Conservation (phyloP, 1,284 basidiomycete species). For the Sanguinoderma infundibulare region DNA sequence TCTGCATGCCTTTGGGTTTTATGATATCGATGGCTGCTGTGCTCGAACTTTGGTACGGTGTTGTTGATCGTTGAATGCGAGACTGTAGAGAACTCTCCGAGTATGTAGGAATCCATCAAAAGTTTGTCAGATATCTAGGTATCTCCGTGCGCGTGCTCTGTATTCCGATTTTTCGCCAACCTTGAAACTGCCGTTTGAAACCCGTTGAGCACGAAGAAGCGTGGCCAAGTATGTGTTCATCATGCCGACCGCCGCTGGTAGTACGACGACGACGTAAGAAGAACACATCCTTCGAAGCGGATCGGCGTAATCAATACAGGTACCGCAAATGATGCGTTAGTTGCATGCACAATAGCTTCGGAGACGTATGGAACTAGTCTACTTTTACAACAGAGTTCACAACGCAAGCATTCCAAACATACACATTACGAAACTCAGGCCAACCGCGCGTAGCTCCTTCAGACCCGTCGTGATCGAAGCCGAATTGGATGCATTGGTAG, state of each 20-base stretch:
- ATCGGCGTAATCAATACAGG: too few relatives aligned
- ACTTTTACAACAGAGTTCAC: conserved; percentile 5
- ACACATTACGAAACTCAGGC: background rate
- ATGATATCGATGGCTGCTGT: background rate
- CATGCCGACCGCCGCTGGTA: too few relatives aligned
- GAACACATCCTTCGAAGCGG: too few relatives aligned
- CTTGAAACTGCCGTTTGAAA: conserved; percentile 33
- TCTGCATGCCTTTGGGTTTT: background rate
- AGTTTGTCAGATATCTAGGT: background rate
- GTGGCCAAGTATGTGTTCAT: conserved; percentile 37
- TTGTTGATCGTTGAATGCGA: background rate
- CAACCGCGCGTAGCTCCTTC: conserved; percentile 2
- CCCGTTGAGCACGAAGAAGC: conserved; percentile 33
- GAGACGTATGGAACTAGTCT: too few relatives aligned
- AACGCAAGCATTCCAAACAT: conserved; percentile 10
- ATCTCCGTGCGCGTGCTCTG: background rate
- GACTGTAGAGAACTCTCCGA: conserved; percentile 1
- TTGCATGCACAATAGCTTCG: background rate
- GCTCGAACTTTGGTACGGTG: background rate
- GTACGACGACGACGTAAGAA: too few relatives aligned
- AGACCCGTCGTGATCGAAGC: conserved; percentile 10
- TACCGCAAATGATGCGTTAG: too few relatives aligned
- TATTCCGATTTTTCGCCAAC: conserved; percentile 25
- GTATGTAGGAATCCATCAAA: background rate
- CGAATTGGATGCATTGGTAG: too few relatives aligned